These are phyloP conservation scores for Heliamphora pulchella DNA, from an alignment of 179 eudicot species.

Conservation along the genomic window DNA sequence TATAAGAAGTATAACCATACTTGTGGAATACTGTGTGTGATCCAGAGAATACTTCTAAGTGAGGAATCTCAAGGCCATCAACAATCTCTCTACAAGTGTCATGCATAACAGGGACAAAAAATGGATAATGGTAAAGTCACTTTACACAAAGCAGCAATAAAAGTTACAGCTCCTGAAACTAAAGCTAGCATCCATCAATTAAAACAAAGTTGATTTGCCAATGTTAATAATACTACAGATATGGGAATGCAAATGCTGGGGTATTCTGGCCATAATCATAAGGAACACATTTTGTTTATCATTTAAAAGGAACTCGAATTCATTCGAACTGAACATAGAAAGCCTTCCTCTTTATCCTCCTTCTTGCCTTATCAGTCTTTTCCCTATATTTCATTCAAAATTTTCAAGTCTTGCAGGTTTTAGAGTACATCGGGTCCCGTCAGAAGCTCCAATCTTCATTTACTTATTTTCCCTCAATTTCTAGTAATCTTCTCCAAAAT, in stretches of 20 bases:
- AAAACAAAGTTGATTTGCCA: no score
- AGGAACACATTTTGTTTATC: no score
- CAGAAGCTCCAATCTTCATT: background rate
- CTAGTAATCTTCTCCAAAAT: background rate
- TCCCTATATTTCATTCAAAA: no score
- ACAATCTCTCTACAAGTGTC: background rate
- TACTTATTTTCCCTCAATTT: background rate
- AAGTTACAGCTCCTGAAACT: background rate
- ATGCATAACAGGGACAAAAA: background rate
- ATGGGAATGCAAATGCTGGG: no score
- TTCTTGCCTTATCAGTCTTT: no score
- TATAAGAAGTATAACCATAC: conserved; percentile 8
- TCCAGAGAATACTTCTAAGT: background rate
- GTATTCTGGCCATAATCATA: no score
- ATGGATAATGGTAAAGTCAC: background rate
- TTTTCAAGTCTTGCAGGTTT: no score
- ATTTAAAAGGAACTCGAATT: no score
- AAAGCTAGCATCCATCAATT: background rate
- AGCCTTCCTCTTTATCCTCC: no score
- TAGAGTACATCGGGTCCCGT: no score
- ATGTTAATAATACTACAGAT: no score
- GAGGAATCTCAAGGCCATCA: background rate
- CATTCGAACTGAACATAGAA: no score
- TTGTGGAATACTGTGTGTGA: background rate
- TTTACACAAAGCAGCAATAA: background rate